Percentiles rank a stretch among this genome's conserved stretches.
Evolutionary conservation across 2,329 filamentous ascomycete species (phyloP).

Genomic region (Phaeoacremonium minimum): DNA sequence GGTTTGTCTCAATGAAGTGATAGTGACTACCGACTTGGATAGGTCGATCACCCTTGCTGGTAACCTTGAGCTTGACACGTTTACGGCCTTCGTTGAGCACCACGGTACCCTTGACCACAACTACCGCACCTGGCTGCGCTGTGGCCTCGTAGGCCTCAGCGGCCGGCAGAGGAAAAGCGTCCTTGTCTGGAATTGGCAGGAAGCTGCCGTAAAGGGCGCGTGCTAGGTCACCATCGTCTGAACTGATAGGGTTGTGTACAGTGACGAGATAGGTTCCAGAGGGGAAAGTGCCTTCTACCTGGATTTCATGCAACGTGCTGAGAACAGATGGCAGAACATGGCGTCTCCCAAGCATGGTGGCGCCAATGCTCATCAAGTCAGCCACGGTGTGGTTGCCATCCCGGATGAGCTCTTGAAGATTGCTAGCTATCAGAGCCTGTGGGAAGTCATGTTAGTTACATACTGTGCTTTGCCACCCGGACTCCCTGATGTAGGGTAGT

Average conservation of each 20-base stretch:
- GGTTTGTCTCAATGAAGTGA: slow-evolving; percentile 94
- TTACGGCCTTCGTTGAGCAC: slow-evolving; percentile 69
- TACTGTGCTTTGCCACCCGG: no score
- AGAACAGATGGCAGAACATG: slow-evolving; percentile 85
- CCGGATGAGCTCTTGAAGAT: slow-evolving; percentile 92
- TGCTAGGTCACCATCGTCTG: slow-evolving; percentile 81
- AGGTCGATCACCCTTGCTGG: slow-evolving; percentile 82
- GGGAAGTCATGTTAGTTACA: no score
- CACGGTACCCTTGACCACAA: slow-evolving; percentile 65
- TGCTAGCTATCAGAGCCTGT: slow-evolving; percentile 74
- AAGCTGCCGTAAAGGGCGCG: slow-evolving; percentile 89
- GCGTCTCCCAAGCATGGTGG: slow-evolving; percentile 87
- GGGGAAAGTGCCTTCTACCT: slow-evolving; percentile 91
- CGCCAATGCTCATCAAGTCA: slow-evolving; percentile 87
- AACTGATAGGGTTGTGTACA: slow-evolving; percentile 83
- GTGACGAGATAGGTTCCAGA: slow-evolving; percentile 92
- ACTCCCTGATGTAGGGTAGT: no score
- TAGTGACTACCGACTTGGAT: slow-evolving; percentile 95
- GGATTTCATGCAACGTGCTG: slow-evolving; percentile 74
- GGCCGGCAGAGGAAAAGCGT: slow-evolving; percentile 63
- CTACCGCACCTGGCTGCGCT: slow-evolving; percentile 74
- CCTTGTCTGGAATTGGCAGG: slow-evolving; percentile 66
- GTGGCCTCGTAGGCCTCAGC: slow-evolving; percentile 61
- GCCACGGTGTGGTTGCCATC: slow-evolving; percentile 91
- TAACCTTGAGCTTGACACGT: slow-evolving; percentile 71